phyloP scores from a whole-genome alignment of 805 yeast genomes.

The Yarrowia sp. region DNA sequence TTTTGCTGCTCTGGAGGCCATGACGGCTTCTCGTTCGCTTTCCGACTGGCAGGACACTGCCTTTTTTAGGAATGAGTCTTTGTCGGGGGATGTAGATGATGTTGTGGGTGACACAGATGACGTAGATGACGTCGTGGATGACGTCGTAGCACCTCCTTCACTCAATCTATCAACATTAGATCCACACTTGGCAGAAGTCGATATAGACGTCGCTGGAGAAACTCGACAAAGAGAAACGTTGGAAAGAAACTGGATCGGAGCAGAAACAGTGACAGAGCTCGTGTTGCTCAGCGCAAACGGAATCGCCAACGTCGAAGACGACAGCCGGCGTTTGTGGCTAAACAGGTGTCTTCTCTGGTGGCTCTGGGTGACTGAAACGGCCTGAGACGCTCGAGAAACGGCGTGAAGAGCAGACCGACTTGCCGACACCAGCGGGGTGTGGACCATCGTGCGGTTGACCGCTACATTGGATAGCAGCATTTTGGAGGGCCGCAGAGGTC shows the following conservation, averaged over 20 bases:
- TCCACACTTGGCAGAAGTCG: not conserved
- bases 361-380: not conserved
- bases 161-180: not conserved
- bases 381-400: not conserved
- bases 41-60: slow-evolving; percentile 20
- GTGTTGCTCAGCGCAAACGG: slow-evolving; percentile 10
- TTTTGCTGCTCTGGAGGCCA: slow-evolving; percentile 5
- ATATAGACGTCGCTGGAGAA: not conserved
- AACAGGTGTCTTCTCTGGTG: not conserved
- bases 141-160: not conserved
- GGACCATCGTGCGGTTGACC: slow-evolving; percentile 15
- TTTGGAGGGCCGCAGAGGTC: slow-evolving; percentile 12
- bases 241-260: slow-evolving; percentile 6
- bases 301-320: not conserved
- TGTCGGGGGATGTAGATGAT: not conserved
- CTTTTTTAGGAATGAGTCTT: slow-evolving; percentile 10
- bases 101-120: not conserved
- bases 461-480: slow-evolving; percentile 23
- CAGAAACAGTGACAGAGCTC: not conserved
- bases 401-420: slow-evolving; percentile 13
- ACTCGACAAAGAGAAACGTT: not conserved
- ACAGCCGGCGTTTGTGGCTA: slow-evolving; percentile 7
- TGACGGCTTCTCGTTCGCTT: slow-evolving; percentile 6
- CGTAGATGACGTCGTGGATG: no score
- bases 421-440: not conserved